phyloP scores from a whole-genome alignment of 306 rosid genomes.

The peach (Prunus persica) region DNA sequence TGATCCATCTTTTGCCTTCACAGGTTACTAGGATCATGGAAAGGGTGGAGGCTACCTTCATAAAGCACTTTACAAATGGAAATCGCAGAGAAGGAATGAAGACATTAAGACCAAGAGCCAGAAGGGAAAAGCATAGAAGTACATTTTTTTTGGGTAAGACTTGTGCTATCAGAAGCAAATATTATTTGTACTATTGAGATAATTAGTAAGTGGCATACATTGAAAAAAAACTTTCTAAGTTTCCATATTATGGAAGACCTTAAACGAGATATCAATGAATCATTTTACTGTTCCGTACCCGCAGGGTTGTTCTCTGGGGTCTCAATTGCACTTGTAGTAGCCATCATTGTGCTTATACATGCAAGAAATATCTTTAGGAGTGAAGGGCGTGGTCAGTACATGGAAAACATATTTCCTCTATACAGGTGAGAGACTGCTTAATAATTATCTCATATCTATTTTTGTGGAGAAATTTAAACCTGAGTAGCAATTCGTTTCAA shows the following conservation, averaged over 20 bases:
- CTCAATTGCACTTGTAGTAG: conserved; percentile 47
- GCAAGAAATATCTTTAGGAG: conserved; percentile 47
- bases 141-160: conserved; percentile 46
- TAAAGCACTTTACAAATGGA: conserved; percentile 56
- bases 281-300: background rate
- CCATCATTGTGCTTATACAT: conserved; percentile 46
- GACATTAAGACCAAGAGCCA: conserved; percentile 44
- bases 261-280: background rate
- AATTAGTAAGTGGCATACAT: background rate
- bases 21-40: conserved; percentile 62
- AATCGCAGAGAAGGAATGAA: conserved; percentile 48
- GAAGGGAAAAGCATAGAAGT: conserved; percentile 50
- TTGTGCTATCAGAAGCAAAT: conserved; percentile 1
- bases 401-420: conserved; percentile 72
- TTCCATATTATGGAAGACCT: background rate
- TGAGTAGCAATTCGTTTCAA: background rate
- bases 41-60: conserved; percentile 59
- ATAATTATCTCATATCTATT: background rate
- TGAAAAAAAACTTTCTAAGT: background rate
- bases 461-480: background rate
- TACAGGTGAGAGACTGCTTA: conserved; percentile 45
- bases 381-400: conserved; percentile 30
- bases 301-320: conserved; percentile 57
- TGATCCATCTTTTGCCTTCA: conserved; percentile 17
- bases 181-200: background rate